These are phyloP conservation scores for Metschnikowia lunata DNA, from an alignment of 805 yeast genomes.

Conservation along the genomic window DNA sequence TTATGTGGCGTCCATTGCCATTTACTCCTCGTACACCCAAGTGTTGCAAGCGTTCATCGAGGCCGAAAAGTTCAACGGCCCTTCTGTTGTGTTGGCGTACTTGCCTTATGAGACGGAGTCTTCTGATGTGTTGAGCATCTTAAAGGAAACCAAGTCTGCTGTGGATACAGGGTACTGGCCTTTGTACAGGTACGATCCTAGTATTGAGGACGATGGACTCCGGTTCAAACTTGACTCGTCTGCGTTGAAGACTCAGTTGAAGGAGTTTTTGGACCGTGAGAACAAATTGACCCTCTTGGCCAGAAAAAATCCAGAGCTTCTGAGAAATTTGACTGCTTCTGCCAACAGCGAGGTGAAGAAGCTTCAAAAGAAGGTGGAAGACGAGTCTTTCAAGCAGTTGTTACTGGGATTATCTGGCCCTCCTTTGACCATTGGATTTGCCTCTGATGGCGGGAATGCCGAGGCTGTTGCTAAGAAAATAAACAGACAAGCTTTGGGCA, in stretches of 20 bases:
- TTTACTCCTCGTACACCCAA: conserved; percentile 91
- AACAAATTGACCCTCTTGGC: conserved; percentile 79
- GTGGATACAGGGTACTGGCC: conserved; percentile 98
- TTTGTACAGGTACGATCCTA: conserved; percentile 79
- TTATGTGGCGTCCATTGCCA: conserved; percentile 92
- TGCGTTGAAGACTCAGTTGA: conserved; percentile 68
- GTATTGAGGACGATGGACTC: conserved; percentile 41
- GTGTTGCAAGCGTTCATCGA: conserved; percentile 82
- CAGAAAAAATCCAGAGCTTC: conserved; percentile 64
- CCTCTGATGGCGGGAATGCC: conserved; percentile 91
- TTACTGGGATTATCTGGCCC: conserved; percentile 90
- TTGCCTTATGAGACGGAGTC: conserved; percentile 68
- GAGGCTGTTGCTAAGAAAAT: conserved; percentile 75
- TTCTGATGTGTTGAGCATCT: conserved; percentile 65
- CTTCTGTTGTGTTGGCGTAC: conserved; percentile 86
- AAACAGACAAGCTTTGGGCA: conserved; percentile 70
- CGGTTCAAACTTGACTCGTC: conserved; percentile 86
- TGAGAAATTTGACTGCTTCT: conserved; percentile 63
- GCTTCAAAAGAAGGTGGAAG: conserved; percentile 63
- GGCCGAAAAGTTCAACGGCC: conserved; percentile 87
- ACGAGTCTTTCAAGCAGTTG: conserved; percentile 69
- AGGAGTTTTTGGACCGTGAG: conserved; percentile 82
- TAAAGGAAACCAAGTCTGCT: conserved; percentile 83
- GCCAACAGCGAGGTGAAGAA: conserved; percentile 55
- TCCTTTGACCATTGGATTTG: conserved; percentile 79